Percentiles rank a stretch among this genome's conserved stretches.
These are phyloP conservation scores for Parasitella parasitica DNA, from an alignment of 371 early-diverging fungal genomes.

Conservation along the genomic window DNA sequence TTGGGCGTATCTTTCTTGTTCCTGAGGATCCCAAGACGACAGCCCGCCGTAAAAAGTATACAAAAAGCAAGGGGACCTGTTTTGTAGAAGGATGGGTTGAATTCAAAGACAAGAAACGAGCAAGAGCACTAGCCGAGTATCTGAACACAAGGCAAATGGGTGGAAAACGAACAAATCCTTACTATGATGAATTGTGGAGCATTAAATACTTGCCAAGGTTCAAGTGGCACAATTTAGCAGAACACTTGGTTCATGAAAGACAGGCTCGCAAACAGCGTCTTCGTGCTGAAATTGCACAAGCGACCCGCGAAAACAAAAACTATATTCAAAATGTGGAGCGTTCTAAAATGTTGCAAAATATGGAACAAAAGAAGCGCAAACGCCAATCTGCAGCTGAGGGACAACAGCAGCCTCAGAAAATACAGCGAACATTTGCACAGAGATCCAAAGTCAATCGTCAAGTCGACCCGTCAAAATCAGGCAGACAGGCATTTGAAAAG, in stretches of 20 bases:
- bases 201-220: slow-evolving; percentile 94
- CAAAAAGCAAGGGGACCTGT: slow-evolving; percentile 76
- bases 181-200: slow-evolving; percentile 95
- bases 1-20: slow-evolving; percentile 85
- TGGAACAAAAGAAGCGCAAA: slow-evolving; percentile 66
- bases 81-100: slow-evolving; percentile 98
- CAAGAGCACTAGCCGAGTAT: slow-evolving; percentile 73
- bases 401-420: slow-evolving; percentile 16
- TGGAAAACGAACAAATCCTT: slow-evolving; percentile 78
- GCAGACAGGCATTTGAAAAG: slow-evolving; percentile 22
- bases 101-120: slow-evolving; percentile 86
- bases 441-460: slow-evolving; percentile 48
- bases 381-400: slow-evolving; percentile 26
- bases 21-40: slow-evolving; percentile 74
- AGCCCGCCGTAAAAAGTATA: slow-evolving; percentile 65
- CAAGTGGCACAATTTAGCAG: slow-evolving; percentile 95
- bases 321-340: slow-evolving; percentile 85
- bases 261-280: slow-evolving; percentile 83
- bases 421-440: slow-evolving; percentile 67
- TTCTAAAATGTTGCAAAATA: slow-evolving; percentile 80
- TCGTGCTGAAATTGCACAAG: slow-evolving; percentile 83
- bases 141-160: slow-evolving; percentile 86
- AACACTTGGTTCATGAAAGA: slow-evolving; percentile 86
- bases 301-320: slow-evolving; percentile 81
- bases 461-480: slow-evolving; percentile 23